These are phyloP conservation scores for Daldinia vernicosa DNA, from an alignment of 495 filamentous ascomycete species.

Conservation along the genomic window DNA sequence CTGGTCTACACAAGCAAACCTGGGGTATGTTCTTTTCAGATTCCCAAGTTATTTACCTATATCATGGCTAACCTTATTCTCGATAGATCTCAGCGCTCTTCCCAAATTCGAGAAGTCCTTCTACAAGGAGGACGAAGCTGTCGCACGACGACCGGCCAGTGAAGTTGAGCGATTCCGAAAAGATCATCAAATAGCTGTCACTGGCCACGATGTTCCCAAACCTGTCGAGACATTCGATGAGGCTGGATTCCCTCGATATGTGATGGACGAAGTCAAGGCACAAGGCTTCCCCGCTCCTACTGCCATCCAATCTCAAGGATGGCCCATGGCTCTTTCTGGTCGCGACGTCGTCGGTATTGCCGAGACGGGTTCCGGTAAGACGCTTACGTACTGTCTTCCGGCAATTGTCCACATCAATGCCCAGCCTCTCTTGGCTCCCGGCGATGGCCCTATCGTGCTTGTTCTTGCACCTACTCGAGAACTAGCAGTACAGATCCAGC, in stretches of 20 bases:
- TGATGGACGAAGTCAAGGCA: conserved; percentile 97
- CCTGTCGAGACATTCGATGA: conserved; percentile 97
- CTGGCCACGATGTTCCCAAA: conserved; percentile 81
- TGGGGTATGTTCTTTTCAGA: conserved; percentile 72
- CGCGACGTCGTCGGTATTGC: conserved; percentile 99
- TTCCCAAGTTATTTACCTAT: background rate
- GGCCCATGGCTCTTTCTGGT: conserved; percentile 98
- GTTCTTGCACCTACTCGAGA: conserved; percentile 96
- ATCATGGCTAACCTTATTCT: conserved; percentile 32
- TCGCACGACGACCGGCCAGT: conserved; percentile 73
- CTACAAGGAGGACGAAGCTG: conserved; percentile 91
- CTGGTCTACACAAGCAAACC: conserved; percentile 81
- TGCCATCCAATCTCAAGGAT: conserved; percentile 96
- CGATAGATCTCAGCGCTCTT: conserved; percentile 74
- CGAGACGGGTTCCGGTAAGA: conserved; percentile 99
- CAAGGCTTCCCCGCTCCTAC: conserved; percentile 93
- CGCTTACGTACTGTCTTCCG: conserved; percentile 95
- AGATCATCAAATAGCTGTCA: conserved; percentile 79
- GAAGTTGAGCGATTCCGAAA: conserved; percentile 90
- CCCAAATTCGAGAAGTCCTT: conserved; percentile 99
- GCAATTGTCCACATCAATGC: conserved; percentile 99
- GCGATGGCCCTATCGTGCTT: conserved; percentile 96
- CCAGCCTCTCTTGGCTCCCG: conserved; percentile 94
- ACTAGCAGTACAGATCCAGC: conserved; percentile 97
- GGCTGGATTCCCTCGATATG: conserved; percentile 94